These are phyloP conservation scores for Brassica hybrid DNA, from an alignment of 441 rosid genomes.

Conservation along the genomic window DNA sequence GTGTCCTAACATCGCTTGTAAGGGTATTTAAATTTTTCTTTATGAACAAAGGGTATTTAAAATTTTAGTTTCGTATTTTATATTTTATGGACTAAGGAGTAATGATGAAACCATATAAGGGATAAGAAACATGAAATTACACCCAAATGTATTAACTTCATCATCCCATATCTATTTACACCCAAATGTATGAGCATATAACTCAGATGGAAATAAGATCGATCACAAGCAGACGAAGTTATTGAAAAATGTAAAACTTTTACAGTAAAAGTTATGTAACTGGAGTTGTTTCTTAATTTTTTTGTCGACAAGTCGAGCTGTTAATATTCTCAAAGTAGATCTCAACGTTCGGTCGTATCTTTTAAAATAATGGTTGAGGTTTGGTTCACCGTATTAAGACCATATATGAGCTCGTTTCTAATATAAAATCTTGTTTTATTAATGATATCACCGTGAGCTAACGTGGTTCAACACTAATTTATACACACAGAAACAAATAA, in stretches of 20 bases:
- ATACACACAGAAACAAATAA: slow-evolving; percentile 37
- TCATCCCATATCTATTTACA: background rate
- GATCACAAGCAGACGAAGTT: slow-evolving; percentile 18
- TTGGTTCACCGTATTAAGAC: slow-evolving; percentile 46
- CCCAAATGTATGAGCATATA: background rate
- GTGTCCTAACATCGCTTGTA: slow-evolving; percentile 33
- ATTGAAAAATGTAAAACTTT: background rate
- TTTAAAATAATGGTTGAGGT: slow-evolving; percentile 29
- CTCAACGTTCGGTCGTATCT: slow-evolving; percentile 49
- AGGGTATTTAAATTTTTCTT: background rate
- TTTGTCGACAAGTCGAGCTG: slow-evolving; percentile 34
- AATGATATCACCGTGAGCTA: slow-evolving; percentile 36
- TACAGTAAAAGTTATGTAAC: slow-evolving; percentile 8
- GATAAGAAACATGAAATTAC: background rate
- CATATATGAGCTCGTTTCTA: slow-evolving; percentile 7
- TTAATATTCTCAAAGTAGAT: slow-evolving; percentile 45
- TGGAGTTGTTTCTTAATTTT: slow-evolving; percentile 15
- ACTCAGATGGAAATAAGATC: slow-evolving; percentile 1
- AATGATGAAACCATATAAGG: slow-evolving; percentile 13
- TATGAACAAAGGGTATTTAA: background rate
- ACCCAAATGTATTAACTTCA: background rate
- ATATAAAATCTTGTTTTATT: slow-evolving; percentile 11
- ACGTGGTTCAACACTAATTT: slow-evolving; percentile 40
- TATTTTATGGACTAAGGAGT: slow-evolving; percentile 4
- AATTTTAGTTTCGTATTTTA: background rate